A percentile compares a stretch with the other conserved stretches of the same genome.
phyloP scores from a whole-genome alignment of 2,329 filamentous ascomycete genomes.

The Calonectria multiphialidica region DNA sequence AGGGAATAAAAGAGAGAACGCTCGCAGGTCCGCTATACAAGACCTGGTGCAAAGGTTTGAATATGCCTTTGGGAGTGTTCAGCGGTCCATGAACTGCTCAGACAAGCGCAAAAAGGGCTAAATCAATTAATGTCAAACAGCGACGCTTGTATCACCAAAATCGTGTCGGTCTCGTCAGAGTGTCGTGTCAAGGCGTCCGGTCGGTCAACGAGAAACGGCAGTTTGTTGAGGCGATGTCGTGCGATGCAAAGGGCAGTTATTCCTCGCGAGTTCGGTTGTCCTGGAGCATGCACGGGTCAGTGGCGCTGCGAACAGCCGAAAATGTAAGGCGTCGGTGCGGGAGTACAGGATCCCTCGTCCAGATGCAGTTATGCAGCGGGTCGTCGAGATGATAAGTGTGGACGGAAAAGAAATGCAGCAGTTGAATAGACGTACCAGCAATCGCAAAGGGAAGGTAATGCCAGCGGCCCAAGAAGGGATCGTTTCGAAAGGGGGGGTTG shows the following conservation, averaged over 20 bases:
- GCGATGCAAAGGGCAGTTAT: slow-evolving; percentile 29
- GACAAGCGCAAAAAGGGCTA: slow-evolving; percentile 26
- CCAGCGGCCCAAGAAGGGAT: slow-evolving; percentile 24
- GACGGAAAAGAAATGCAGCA: slow-evolving; percentile 15
- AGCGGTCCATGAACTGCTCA: slow-evolving; percentile 46
- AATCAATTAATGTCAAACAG: slow-evolving; percentile 31
- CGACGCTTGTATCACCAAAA: slow-evolving; percentile 17
- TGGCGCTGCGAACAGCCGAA: slow-evolving; percentile 28
- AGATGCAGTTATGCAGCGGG: slow-evolving; percentile 25
- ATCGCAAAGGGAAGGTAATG: slow-evolving; percentile 31
- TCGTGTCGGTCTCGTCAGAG: slow-evolving; percentile 20
- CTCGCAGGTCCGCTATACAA: slow-evolving; percentile 31
- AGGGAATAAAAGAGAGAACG: slow-evolving; percentile 27
- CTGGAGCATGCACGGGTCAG: slow-evolving; percentile 37
- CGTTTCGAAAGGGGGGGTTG: slow-evolving; percentile 37
- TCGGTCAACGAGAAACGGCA: slow-evolving; percentile 37
- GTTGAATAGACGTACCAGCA: slow-evolving; percentile 29
- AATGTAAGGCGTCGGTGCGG: slow-evolving; percentile 25
- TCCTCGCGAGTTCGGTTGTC: slow-evolving; percentile 32
- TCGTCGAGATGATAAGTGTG: slow-evolving; percentile 23
- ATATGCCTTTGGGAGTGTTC: slow-evolving; percentile 34
- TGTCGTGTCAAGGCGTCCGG: slow-evolving; percentile 24
- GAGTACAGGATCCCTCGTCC: slow-evolving; percentile 19
- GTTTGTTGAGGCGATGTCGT: slow-evolving; percentile 35
- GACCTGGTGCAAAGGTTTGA: slow-evolving; percentile 37